phyloP scores from a whole-genome alignment of 352 stramenopile genomes.

The Phytophthora boehmeriae region DNA sequence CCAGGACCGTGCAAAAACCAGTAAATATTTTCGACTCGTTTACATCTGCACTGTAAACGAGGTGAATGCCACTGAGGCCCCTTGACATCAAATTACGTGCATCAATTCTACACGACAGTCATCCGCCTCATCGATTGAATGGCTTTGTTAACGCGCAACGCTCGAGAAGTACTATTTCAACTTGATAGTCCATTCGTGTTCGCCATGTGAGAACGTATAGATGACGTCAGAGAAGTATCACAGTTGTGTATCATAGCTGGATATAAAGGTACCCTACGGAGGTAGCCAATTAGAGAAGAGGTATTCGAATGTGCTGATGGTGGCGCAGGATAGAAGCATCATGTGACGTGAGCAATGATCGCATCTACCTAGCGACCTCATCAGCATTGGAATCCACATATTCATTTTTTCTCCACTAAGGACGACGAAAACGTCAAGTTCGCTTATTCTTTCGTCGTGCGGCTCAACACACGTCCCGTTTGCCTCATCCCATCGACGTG shows the following conservation, averaged over 20 bases:
- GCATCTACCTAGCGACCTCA: too few species aligned
- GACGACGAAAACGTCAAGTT: too few species aligned
- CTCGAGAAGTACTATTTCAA: slow-evolving; percentile 81
- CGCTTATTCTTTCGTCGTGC: slow-evolving; percentile 7
- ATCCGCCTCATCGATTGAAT: slow-evolving; percentile 52
- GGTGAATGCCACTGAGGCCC: too few species aligned
- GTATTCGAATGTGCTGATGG: too few species aligned
- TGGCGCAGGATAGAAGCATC: slow-evolving; percentile 12
- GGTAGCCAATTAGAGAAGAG: background rate
- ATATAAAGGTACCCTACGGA: background rate
- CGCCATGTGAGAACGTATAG: slow-evolving; percentile 42
- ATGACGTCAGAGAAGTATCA: slow-evolving; percentile 61
- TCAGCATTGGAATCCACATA: too few species aligned
- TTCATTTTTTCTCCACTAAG: too few species aligned
- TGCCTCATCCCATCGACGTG: slow-evolving; percentile 25
- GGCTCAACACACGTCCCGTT: slow-evolving; percentile 8
- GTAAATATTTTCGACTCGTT: too few species aligned
- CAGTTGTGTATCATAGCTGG: slow-evolving; percentile 41
- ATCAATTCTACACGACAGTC: too few species aligned
- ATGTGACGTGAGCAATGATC: background rate
- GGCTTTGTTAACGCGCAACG: slow-evolving; percentile 37
- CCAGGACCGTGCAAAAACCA: too few species aligned
- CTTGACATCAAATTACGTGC: too few species aligned
- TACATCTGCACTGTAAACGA: too few species aligned
- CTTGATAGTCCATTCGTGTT: slow-evolving; percentile 70